Evolutionary conservation across 2,329 filamentous ascomycete genomes (phyloP).

Genomic region (Penicillium sp.): DNA sequence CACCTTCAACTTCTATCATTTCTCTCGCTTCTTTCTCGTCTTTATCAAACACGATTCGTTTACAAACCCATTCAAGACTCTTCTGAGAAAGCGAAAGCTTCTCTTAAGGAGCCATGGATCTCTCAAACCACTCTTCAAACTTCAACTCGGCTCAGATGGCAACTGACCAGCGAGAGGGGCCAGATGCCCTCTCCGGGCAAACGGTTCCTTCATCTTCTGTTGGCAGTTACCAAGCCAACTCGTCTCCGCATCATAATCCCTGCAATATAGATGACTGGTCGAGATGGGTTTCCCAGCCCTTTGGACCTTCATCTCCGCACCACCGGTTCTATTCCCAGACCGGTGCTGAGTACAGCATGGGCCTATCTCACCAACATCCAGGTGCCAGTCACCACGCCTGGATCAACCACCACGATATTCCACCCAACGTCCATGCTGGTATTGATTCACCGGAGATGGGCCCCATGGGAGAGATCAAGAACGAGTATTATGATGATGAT

Average conservation of each 20-base stretch:
- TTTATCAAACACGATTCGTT: neutral
- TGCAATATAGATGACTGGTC: constrained; percentile 23
- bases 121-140: constrained; percentile 19
- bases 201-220: constrained; percentile 17
- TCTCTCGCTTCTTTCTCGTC: constrained; percentile 8
- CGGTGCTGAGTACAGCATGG: constrained; percentile 4
- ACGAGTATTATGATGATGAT: neutral
- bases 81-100: constrained; percentile 13
- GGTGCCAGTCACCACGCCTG: neutral
- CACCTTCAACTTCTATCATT: constrained; percentile 11
- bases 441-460: neutral
- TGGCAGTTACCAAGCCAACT: constrained; percentile 14
- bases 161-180: constrained; percentile 25
- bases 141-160: constrained; percentile 23
- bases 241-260: constrained; percentile 19
- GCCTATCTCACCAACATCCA: neutral
- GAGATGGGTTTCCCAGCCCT: constrained; percentile 24
- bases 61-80: constrained; percentile 1
- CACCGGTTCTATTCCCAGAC: constrained; percentile 10
- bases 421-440: neutral
- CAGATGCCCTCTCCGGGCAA: constrained; percentile 19
- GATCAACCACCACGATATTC: neutral
- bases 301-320: constrained; percentile 18
- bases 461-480: neutral
- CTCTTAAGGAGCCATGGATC: constrained; percentile 24